phyloP scores from a whole-genome alignment of 495 filamentous ascomycete species.

The Hypoxylon rickii region DNA sequence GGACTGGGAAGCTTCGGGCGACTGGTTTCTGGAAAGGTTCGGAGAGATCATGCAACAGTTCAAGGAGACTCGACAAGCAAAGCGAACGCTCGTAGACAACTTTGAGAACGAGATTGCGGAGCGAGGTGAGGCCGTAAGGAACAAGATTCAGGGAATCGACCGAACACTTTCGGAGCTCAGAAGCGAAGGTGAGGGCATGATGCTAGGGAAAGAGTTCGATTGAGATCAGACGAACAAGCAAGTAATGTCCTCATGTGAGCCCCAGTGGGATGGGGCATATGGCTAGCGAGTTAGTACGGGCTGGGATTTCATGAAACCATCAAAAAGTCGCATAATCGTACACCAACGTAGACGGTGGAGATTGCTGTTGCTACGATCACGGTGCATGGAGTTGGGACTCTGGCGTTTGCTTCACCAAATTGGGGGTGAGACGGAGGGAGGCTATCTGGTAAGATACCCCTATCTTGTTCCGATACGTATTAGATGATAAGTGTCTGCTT shows the following conservation, averaged over 20 bases:
- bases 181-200: constrained; percentile 61
- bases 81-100: constrained; percentile 63
- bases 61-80: constrained; percentile 64
- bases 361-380: constrained; percentile 19
- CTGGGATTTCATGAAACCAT: constrained; percentile 1
- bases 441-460: constrained; percentile 33
- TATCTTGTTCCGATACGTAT: constrained; percentile 29
- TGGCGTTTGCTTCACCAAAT: constrained; percentile 8
- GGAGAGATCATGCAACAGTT: constrained; percentile 64
- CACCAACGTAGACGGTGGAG: no score
- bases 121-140: constrained; percentile 56
- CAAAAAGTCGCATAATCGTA: no score
- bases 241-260: constrained; percentile 1
- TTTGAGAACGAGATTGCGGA: constrained; percentile 71
- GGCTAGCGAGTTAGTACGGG: constrained; percentile 3
- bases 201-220: constrained; percentile 54
- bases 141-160: constrained; percentile 58
- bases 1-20: constrained; percentile 84
- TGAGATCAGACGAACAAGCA: constrained; percentile 16
- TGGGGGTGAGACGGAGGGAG: constrained; percentile 2
- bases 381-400: constrained; percentile 10
- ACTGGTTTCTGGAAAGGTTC: constrained; percentile 77
- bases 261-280: not conserved
- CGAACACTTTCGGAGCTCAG: constrained; percentile 59
- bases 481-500: constrained; percentile 61